Base-by-base conservation (phyloP, 2,329 filamentous ascomycete species). In the Zopfia rhizophila region DNA sequence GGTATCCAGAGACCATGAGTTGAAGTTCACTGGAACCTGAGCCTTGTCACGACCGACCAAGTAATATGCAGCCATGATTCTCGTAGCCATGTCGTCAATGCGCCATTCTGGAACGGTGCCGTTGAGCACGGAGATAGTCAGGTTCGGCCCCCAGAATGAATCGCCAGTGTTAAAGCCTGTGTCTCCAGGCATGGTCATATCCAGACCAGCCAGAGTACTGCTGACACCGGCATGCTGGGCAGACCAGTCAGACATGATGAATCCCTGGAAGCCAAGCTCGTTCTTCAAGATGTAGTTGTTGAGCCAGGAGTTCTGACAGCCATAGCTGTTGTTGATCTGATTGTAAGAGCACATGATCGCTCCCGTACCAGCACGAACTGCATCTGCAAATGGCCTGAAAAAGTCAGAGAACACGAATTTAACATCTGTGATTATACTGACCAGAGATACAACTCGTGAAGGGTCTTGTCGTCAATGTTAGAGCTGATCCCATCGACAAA, bases 11-110 rank as follows among this genome's bases (percentile, higher is more conserved):
- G 87, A 90, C 93, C 93, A 97, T 4, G 91, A 91, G 60, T 88
- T 87, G 74, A 97, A 96, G 79, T 92, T 97, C 70, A 89, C 85
- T 1, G 79, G 78, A 17, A 78, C 73, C 27, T 74, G 68, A 54
- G 69, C 61, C 29, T 68, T 68, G 44, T 83, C 81, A 40, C 82
- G 81, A 46, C 81, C 83, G 36, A 87, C 83, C 58, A 82, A 82
- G 70, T 84, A 87, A 68, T 82, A 87, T 3, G 82, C 82, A 38
- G 84, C 78, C 73, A 90, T 79, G 55, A 89, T 96, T 60, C 94
- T 86, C 72, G 91, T 88, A 4, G 85, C 90, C 87, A 96, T 96
- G 66, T 97, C 94, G 59, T 97, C 92, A 7, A 97, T 69, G 38
- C 93, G 84, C 82, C 89, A 96, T 58, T 89, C 84, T 1, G 93